phyloP scores from a whole-genome alignment of 2,329 filamentous ascomycete genomes.

The Hypoxylon sp. region DNA sequence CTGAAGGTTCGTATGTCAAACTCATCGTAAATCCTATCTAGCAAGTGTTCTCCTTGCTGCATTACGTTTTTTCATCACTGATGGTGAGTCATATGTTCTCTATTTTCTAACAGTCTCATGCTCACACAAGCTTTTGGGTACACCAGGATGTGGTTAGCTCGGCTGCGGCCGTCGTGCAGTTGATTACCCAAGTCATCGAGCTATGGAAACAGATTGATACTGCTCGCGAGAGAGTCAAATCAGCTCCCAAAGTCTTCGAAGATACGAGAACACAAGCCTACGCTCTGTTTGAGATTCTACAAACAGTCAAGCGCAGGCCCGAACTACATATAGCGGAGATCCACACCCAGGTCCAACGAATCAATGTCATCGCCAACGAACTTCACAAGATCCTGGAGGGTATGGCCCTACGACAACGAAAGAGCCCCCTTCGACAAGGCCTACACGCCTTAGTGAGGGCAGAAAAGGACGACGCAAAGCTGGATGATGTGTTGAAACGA shows the following conservation, averaged over 20 bases:
- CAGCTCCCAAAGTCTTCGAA: slow-evolving; percentile 15
- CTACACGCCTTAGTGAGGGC: slow-evolving; percentile 8
- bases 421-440: slow-evolving; percentile 7
- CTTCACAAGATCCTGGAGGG: slow-evolving; percentile 10
- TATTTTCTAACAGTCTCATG: background rate
- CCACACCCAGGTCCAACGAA: slow-evolving; percentile 5
- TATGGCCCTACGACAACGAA: slow-evolving; percentile 13
- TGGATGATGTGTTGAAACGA: slow-evolving; percentile 13
- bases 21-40: background rate
- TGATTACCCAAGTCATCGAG: slow-evolving; percentile 11
- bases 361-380: slow-evolving; percentile 10
- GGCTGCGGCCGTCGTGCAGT: slow-evolving; percentile 5
- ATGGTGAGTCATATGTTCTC: slow-evolving; percentile 15
- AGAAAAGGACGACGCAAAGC: slow-evolving; percentile 16
- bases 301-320: slow-evolving; percentile 10
- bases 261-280: slow-evolving; percentile 9
- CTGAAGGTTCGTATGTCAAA: background rate
- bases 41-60: background rate
- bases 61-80: background rate
- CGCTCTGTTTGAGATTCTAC: slow-evolving; percentile 11
- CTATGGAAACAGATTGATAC: slow-evolving; percentile 16
- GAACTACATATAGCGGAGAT: slow-evolving; percentile 11
- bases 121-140: background rate
- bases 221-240: slow-evolving; percentile 13
- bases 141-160: slow-evolving; percentile 11